These are phyloP conservation scores for Sporothrix dimorphospora DNA, from an alignment of 2,329 filamentous ascomycete species.

Conservation along the genomic window DNA sequence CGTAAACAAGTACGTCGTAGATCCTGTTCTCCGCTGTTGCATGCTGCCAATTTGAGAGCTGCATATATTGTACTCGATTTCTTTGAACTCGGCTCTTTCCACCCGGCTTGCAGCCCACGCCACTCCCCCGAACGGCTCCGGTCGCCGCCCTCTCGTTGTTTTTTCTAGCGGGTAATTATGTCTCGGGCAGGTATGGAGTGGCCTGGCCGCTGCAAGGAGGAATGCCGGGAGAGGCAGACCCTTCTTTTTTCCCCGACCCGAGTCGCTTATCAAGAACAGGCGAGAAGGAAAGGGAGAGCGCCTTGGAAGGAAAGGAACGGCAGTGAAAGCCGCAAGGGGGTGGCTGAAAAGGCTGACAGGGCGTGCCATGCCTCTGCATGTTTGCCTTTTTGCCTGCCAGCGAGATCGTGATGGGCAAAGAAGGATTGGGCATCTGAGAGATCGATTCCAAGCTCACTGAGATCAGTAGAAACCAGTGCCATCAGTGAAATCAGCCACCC, in stretches of 20 bases:
- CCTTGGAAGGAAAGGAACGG: slow-evolving; percentile 4
- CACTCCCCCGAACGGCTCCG: neutral
- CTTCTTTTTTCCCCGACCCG: neutral
- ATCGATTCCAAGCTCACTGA: neutral
- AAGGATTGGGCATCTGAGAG: neutral
- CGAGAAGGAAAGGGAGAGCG: neutral
- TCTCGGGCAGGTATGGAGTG: slow-evolving; percentile 10
- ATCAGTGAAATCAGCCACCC: neutral
- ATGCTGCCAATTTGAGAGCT: slow-evolving; percentile 17
- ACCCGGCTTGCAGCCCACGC: neutral
- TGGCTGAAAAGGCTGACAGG: slow-evolving; percentile 14
- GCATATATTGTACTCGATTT: neutral
- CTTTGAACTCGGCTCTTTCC: neutral
- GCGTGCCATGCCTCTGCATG: neutral
- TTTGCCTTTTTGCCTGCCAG: neutral
- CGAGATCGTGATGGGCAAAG: neutral
- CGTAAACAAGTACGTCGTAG: no score
- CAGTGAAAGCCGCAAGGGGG: neutral
- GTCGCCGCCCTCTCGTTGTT: slow-evolving; percentile 2
- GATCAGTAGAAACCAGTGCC: neutral
- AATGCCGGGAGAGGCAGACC: neutral
- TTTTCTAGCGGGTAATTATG: neutral
- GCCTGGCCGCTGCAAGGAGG: neutral
- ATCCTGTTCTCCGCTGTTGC: neutral
- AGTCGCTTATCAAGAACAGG: slow-evolving; percentile 8